These are phyloP conservation scores for Xerocomus amazonicus DNA, from an alignment of 1,284 basidiomycete genomes.

Conservation along the genomic window DNA sequence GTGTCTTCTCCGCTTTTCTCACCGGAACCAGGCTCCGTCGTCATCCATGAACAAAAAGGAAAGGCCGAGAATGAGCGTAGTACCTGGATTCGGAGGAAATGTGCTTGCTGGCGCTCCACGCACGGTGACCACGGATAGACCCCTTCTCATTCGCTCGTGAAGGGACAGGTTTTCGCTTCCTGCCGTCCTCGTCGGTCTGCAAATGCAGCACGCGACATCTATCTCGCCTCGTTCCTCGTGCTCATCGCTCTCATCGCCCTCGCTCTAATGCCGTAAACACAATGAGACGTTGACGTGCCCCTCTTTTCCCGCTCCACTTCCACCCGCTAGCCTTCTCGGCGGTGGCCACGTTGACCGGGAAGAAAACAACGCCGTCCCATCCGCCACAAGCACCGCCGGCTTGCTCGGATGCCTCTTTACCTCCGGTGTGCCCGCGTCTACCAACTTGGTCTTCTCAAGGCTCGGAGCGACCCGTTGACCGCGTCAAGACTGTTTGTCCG, in stretches of 20 bases:
- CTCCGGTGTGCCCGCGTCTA: constrained; percentile 58
- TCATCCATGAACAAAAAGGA: constrained; percentile 1
- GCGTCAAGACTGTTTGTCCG: too few species aligned
- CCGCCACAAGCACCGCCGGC: constrained; percentile 41
- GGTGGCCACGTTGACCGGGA: constrained; percentile 66
- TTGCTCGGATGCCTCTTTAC: constrained; percentile 47
- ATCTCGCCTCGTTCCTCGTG: not conserved
- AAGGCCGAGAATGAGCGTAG: not conserved
- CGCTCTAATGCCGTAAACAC: not conserved
- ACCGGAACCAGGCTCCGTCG: not conserved
- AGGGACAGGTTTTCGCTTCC: constrained; percentile 56
- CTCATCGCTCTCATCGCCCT: not conserved
- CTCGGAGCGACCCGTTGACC: too few species aligned
- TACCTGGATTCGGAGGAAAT: constrained; percentile 1
- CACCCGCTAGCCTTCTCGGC: constrained; percentile 44
- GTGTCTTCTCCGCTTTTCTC: not conserved
- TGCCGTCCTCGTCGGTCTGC: constrained; percentile 57
- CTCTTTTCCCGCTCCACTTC: constrained; percentile 47
- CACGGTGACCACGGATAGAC: constrained; percentile 30
- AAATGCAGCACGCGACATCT: constrained; percentile 13
- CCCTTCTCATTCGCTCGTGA: constrained; percentile 46
- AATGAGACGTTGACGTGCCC: constrained; percentile 62
- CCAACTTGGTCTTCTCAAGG: constrained; percentile 44
- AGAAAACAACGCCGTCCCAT: constrained; percentile 45
- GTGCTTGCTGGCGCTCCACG: not conserved